A percentile compares a stretch with the other conserved stretches of the same genome.
These are phyloP conservation scores for Leucosporidium yakuticum DNA, from an alignment of 768 basidiomycete genomes.

Conservation along the genomic window DNA sequence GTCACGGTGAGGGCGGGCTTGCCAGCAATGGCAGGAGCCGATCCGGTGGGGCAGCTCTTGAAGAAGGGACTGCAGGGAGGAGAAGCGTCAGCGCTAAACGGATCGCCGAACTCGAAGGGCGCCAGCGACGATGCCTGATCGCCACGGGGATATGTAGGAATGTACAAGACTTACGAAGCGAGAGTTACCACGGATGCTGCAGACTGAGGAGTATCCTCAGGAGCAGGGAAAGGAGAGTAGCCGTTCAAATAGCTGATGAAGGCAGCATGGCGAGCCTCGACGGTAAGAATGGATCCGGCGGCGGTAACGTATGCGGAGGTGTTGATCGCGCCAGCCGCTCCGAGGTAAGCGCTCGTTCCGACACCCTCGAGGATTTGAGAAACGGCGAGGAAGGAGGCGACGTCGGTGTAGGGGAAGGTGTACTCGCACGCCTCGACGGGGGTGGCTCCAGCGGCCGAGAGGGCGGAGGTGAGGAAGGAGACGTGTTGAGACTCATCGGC, in stretches of 20 bases:
- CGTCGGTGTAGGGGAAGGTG: slow-evolving; percentile 45
- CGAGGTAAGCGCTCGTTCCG: slow-evolving; percentile 49
- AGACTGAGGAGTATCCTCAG: slow-evolving; percentile 53
- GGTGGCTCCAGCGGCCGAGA: slow-evolving; percentile 50
- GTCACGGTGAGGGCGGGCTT: slow-evolving; percentile 50
- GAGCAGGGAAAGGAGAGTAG: slow-evolving; percentile 57
- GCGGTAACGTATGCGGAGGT: slow-evolving; percentile 50
- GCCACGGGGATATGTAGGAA: no score
- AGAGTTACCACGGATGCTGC: slow-evolving; percentile 54
- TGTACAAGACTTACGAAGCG: slow-evolving; percentile 42
- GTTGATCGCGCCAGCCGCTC: slow-evolving; percentile 14
- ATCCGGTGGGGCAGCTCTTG: slow-evolving; percentile 51
- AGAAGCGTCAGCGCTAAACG: slow-evolving; percentile 30
- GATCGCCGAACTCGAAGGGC: slow-evolving; percentile 33
- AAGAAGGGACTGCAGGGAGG: slow-evolving; percentile 46
- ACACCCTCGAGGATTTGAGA: slow-evolving; percentile 57
- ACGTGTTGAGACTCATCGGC: slow-evolving; percentile 58
- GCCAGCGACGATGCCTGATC: no score
- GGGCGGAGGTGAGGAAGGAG: slow-evolving; percentile 49
- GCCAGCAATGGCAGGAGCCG: slow-evolving; percentile 51
- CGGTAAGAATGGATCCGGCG: slow-evolving; percentile 57
- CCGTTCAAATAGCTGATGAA: slow-evolving; percentile 40
- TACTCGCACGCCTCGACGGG: slow-evolving; percentile 54
- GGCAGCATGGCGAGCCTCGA: slow-evolving; percentile 47
- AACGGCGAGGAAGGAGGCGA: slow-evolving; percentile 51